Evolutionary conservation across 2,329 filamentous ascomycete genomes (phyloP), one percentile per base, ranked within the genome.

Genomic region (Dichotomopilus funicola): DNA sequence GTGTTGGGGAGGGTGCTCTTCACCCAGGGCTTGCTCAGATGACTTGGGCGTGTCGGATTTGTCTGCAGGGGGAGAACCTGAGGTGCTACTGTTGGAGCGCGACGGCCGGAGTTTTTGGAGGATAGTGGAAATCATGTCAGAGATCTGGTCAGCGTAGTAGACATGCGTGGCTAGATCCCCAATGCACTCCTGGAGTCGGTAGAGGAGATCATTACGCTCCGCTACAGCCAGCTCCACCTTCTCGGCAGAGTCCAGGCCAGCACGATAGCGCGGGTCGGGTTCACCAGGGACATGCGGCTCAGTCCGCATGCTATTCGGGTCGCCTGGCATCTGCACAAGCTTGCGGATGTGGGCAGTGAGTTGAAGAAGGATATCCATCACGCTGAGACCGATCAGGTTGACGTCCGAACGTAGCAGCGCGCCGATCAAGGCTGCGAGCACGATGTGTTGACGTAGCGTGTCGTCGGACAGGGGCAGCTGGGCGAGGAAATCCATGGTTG

Each of bases 141-240:
- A 85, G 54, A 97, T 89, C 70, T 99, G 94, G 64, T 97, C 92
- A 1, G 89, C 89, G 68, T 99, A 99, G 74, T 99, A 99, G 36
- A 96, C 86, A 67, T 99, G 94, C 0, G 89, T 96, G 2, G 91
- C 91, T 34, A 99, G 76, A 67, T 91, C 84, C n/a, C 90, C 90
- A 59, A 96, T 91, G 71, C 89, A 95, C 62, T 82, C 79, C 68
- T 94, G 86, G 12, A 97, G 78, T 36, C 85, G 81, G 37, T 76
- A 71, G 34, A 96, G 73, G 12, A 96, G 76, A 62, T 85, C 79
- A 59, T 78, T 78, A 49, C 85, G 79, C 55, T 86, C 79, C 6
- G 77, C 53, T 63, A 67, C 54, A 61, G 60, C 47, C 59, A 65
- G 64, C 3, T 71, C 67, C 8, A 64, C 67, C 49, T 69, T 67